Base-by-base conservation (phyloP, 768 basidiomycete species). In the Favolaschia claudopus region DNA sequence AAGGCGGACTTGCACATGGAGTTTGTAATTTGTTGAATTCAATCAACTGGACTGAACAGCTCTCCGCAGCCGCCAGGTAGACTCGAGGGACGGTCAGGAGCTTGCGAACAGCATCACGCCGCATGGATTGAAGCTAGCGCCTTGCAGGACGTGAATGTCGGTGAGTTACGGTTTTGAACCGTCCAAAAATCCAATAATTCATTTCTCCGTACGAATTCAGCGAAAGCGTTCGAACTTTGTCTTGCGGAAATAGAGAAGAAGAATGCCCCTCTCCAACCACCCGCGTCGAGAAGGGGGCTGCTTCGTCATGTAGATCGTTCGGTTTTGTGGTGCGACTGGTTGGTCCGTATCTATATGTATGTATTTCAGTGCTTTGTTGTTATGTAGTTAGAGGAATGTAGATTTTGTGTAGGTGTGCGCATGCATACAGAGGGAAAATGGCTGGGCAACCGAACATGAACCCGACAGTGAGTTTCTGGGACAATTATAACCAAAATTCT, bases 91-190 rank as follows among this genome's bases (percentile, higher is more conserved):
- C 67, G 94, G 89, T 12, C 80, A 92, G 73, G 82, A 84, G 54
- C 77, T 96, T 37, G 95, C 93, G 10, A 82, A 83, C 65, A 79
- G 79, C 58, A 85, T 88, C 66, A 87, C 36, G 88, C 92, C 8
- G 90, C 89, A 4, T 96, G 88, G 79, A 81, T 96, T 38, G 95
- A 96, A 76, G 92, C 92, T 14, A 94, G 92, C 67, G 93, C 95
- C 32, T 92, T 92, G 82, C 81, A 85, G 56, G 92, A 94, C 65
- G 74, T 86, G 73, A 95, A 96, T 74, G 89, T 97, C 66, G 87
- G 95, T 95, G 67, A 74, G 95, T 89, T n/a, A n/a, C n/a, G n/a
- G n/a, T n/a, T n/a, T n/a, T n/a, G n/a, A n/a, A n/a, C n/a, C n/a
- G n/a, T n/a, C n/a, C n/a, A 45, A 50, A 56, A 54, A 32, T 29